phyloP scores from a whole-genome alignment of 768 basidiomycete species.

The Xerocomus potaroensis region DNA sequence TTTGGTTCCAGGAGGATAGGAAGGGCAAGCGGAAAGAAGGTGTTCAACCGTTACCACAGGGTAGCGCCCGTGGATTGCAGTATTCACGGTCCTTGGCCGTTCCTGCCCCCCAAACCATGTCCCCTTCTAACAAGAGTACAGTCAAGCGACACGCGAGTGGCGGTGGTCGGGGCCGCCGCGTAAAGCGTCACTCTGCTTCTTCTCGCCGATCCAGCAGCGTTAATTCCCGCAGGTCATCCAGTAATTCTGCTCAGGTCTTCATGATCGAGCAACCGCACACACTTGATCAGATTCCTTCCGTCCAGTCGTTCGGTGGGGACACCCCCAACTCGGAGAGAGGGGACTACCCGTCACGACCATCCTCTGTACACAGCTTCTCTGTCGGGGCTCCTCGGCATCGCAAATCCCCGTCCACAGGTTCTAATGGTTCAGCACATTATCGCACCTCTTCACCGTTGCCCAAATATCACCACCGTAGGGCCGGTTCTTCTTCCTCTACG shows the following conservation, averaged over 20 bases:
- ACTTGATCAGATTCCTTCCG: slow-evolving; percentile 48
- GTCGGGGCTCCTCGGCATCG: slow-evolving; percentile 51
- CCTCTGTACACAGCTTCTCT: slow-evolving; percentile 78
- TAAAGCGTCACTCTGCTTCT: slow-evolving; percentile 67
- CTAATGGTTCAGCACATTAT: slow-evolving; percentile 58
- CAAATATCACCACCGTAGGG: slow-evolving; percentile 68
- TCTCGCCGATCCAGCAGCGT: slow-evolving; percentile 89
- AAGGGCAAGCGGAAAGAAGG: slow-evolving; percentile 78
- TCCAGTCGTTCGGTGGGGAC: slow-evolving; percentile 71
- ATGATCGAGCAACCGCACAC: slow-evolving; percentile 55
- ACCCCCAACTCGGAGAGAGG: slow-evolving; percentile 88
- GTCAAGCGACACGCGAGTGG: slow-evolving; percentile 52
- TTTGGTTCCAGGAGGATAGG: slow-evolving; percentile 90
- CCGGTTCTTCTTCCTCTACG: slow-evolving; percentile 79
- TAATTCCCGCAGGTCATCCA: slow-evolving; percentile 74
- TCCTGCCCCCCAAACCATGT: slow-evolving; percentile 24
- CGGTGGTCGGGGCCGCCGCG: slow-evolving; percentile 44
- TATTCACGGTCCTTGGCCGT: slow-evolving; percentile 25
- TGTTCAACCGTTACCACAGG: slow-evolving; percentile 15
- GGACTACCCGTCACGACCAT: slow-evolving; percentile 74
- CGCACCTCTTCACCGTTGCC: slow-evolving; percentile 78
- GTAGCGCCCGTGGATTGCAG: slow-evolving; percentile 18
- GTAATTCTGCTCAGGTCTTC: slow-evolving; percentile 42
- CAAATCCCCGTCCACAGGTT: slow-evolving; percentile 75
- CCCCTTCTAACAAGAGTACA: slow-evolving; percentile 32